Base-by-base conservation (phyloP, 1,284 basidiomycete genomes). In the Chiua sp. region DNA sequence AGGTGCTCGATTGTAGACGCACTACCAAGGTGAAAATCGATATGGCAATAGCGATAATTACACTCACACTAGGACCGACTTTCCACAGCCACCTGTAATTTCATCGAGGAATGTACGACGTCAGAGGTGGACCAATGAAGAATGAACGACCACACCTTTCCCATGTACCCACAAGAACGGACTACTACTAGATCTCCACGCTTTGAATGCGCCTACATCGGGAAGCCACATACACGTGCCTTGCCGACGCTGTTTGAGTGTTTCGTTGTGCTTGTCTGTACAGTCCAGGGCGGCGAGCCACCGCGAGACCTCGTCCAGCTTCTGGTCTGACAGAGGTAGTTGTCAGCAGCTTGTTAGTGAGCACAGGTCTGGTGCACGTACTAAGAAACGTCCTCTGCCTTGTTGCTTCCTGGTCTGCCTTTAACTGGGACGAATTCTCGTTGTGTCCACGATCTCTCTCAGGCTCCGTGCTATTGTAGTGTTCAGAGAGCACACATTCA, bases 101-200 rank as follows among this genome's bases (percentile, higher is more conserved):
- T 10, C 33, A n/a, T 23, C 32, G 33, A 35, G n/a, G 32, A 15
- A 4, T 23, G 32, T 5, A 26, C 23, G 22, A 12, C 7, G 12
- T 52, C 26, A 52, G 26, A 20, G 3, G 20, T 20, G 26, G 7
- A 20, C 7, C 13, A 18, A 10, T 4, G 35, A 12, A 26, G 6
- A 22, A n/a, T 20, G 18, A 42, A 7, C 18, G 18, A 22, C 18
- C 47, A 3, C 18, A 55, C 53, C 53, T 55, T 39, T 50, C 3
- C 47, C 54, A 12, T 49, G 15, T n/a, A 55, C 22, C 54, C 47
- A 55, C 47, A 55, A 48, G 30, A 44, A 49, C 11, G 33, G 46
- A 35, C n/a, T 28, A 23, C 47, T 33, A 13, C 53, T n/a, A 5
- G 7, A 13, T 32, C 35, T 39, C 54, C 47, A 55, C 7, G 22